Percentiles rank a stretch among this genome's conserved stretches.
These are phyloP conservation scores for Fusarium sp. DNA, from an alignment of 2,329 filamentous ascomycete species.

Conservation along the genomic window DNA sequence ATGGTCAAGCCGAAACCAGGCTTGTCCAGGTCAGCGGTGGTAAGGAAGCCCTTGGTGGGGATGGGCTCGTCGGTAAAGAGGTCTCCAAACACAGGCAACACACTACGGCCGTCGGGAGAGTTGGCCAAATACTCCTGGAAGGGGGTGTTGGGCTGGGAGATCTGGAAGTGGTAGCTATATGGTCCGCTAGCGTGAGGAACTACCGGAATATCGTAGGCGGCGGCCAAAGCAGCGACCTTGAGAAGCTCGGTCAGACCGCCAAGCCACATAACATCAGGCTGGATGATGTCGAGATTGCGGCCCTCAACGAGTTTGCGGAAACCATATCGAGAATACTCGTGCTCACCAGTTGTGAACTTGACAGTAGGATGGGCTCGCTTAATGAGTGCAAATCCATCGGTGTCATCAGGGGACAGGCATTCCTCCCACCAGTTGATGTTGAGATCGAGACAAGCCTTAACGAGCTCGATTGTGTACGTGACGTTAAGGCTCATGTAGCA, in stretches of 20 bases:
- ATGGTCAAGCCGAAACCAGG: slow-evolving; percentile 91
- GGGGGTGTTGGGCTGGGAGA: slow-evolving; percentile 90
- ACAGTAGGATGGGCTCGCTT: slow-evolving; percentile 89
- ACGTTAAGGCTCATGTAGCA: slow-evolving; percentile 98
- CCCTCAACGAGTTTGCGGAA: slow-evolving; percentile 95
- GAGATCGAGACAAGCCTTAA: slow-evolving; percentile 82
- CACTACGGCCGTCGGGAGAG: slow-evolving; percentile 88
- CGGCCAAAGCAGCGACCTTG: slow-evolving; percentile 86
- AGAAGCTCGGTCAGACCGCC: slow-evolving; percentile 92
- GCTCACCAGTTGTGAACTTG: slow-evolving; percentile 96
- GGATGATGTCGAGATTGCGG: slow-evolving; percentile 91
- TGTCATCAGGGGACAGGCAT: slow-evolving; percentile 89
- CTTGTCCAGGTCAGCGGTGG: slow-evolving; percentile 82
- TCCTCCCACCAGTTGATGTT: slow-evolving; percentile 99
- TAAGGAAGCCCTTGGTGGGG: slow-evolving; percentile 82
- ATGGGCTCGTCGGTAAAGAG: slow-evolving; percentile 92
- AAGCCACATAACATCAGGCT: slow-evolving; percentile 98
- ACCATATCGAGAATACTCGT: slow-evolving; percentile 93
- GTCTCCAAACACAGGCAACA: slow-evolving; percentile 91
- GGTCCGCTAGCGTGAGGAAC: slow-evolving; percentile 94
- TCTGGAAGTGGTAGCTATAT: slow-evolving; percentile 96
- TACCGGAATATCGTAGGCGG: slow-evolving; percentile 93
- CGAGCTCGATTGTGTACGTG: slow-evolving; percentile 89
- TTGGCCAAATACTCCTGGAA: slow-evolving; percentile 98
- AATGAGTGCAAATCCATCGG: slow-evolving; percentile 87